Conservation (phyloP, 331 rosid genomes). For the Quercus phellos region DNA sequence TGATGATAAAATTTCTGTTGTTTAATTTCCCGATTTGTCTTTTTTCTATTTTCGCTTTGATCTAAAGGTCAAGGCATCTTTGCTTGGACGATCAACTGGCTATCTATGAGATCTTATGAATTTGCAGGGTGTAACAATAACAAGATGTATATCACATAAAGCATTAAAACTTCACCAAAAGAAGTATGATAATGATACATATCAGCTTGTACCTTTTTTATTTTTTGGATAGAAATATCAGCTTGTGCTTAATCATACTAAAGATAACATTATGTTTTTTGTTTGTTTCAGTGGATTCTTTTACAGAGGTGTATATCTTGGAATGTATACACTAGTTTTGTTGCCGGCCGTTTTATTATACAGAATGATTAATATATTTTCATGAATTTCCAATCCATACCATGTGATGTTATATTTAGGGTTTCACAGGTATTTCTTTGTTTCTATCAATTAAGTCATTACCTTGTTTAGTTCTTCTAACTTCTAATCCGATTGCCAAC, state of each 20-base stretch:
- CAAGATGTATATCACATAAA: slow-evolving; percentile 23
- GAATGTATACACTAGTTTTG: background rate
- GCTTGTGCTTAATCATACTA: background rate
- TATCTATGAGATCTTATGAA: slow-evolving; percentile 10
- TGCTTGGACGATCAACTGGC: slow-evolving; percentile 28
- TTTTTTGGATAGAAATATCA: background rate
- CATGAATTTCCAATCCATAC: background rate
- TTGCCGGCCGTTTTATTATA: background rate
- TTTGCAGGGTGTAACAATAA: slow-evolving; percentile 37
- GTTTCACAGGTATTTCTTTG: background rate
- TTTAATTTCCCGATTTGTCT: slow-evolving; percentile 9
- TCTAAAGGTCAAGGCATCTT: slow-evolving; percentile 17
- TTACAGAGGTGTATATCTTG: slow-evolving; percentile 5
- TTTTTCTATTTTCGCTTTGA: background rate
- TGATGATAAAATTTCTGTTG: slow-evolving; percentile 16
- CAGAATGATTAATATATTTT: background rate
- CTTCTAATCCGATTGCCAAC: background rate
- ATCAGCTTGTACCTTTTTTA: background rate
- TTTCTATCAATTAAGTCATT: background rate
- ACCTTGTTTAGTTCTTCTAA: background rate
- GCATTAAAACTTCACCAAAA: slow-evolving; percentile 28
- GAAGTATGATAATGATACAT: slow-evolving; percentile 10
- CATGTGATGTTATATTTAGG: slow-evolving; percentile 5
- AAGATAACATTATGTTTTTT: slow-evolving; percentile 21
- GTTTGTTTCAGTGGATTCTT: slow-evolving; percentile 22